Evolutionary conservation across 164 flowering plant genomes (phyloP), one percentile per base, ranked within the genome.

Genomic region (Magnolia changhungtana): DNA sequence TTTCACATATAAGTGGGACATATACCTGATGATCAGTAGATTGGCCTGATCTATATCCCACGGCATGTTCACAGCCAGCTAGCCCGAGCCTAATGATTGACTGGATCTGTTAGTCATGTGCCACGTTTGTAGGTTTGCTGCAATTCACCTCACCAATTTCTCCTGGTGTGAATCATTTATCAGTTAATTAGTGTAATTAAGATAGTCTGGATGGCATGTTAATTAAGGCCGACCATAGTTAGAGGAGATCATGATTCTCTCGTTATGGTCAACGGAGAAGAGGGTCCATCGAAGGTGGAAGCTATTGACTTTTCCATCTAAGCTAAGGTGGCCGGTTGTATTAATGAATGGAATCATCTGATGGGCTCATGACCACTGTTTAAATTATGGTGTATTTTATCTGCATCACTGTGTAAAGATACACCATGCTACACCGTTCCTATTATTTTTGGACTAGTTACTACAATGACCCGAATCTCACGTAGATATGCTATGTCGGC

Each of bases 211-310:
- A 37, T 37, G 7, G 45, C 20, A 65, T 65, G 67, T 8, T 14
- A 65, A 65, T 65, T 65, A 27, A 65, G 67, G 67, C 67, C 67
- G 67, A 65, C 67, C 67, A 19, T 65, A 21, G 10, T 8, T 65
- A 21, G 27, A 65, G 67, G 67, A 65, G 67, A 23, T 65, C 20
- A 65, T 65, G 20, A 65, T 65, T 65, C 24, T 21, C 23, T 21
- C 3, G 67, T 65, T 18, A 65, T 9, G 67, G 67, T 21, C 67
- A 65, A 65, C 1, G 20, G 20, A 21, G 20, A 1, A 65, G 20
- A 65, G 20, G 67, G 67, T 65, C 67, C 67, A 65, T 65, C 67
- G 5, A 65, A 18, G 67, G 67, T 65, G 67, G 67, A 65, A 20
- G 10, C 67, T 14, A 14, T 65, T 65, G 67, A 18, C 18, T 21